Evolutionary conservation across 176 grass and related monocot species (phyloP), one percentile per base, ranked within the genome.

Genomic region (Olyra latifolia): DNA sequence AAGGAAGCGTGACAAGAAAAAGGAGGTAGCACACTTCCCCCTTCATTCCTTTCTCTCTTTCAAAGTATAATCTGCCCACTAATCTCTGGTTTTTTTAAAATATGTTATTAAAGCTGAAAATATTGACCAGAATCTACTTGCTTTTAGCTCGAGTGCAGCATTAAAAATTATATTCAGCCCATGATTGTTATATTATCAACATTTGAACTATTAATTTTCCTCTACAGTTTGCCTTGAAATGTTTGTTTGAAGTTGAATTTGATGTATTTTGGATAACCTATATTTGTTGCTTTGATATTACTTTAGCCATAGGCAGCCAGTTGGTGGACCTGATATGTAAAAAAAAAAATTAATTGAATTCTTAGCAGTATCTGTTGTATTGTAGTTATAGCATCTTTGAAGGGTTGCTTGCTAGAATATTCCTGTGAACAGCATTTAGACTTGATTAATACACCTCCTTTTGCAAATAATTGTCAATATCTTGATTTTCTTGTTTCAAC

Each of bases 1-100:
- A 72, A 94, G 89, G 68, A 94, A 84, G 89, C 86, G 83, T 19
- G 80, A 89, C 83, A 94, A 94, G 88, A 94, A 88, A 89, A 94
- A 94, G 32, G 92, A 94, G 89, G 92, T 94, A 74, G 60, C 20
- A 55, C n/a, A 16, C 20, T 22, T 3, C 52, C 56, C 3, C 20
- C 8, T 38, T 16, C 41, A 38, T 52, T 56, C 77, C 38, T 28
- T 50, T 61, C 25, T 85, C 22, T 74, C 19, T 9, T 76, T 62
- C 22, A 8, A 29, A 30, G 24, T 62, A 29, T 32, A 48, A 76
- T 46, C 19, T 28, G 40, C 45, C 28, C 40, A 61, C 23, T 61
- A 45, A 4, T 27, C 55, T 28, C 0, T 23, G 28, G 23, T 60
- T 76, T 2, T 60, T 13, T 17, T n/a, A n/a, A n/a, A n/a, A n/a